A percentile compares a stretch with the other conserved stretches of the same genome.
Conservation (phyloP, 192 early-diverging fungal species). For the Lunasporangiospora selenospora region DNA sequence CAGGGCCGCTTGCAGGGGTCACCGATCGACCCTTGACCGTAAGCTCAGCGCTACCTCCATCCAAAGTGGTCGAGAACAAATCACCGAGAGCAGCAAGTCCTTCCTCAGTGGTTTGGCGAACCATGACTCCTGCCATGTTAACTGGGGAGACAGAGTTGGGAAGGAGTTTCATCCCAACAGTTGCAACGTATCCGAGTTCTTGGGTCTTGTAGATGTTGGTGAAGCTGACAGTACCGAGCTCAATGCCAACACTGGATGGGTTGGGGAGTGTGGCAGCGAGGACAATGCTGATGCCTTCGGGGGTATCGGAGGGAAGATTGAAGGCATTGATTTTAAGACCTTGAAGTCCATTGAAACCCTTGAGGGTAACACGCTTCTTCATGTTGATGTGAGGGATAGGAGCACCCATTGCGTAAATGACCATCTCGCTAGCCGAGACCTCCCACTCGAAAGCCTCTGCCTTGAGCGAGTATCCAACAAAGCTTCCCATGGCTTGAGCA, state of each 20-base stretch:
- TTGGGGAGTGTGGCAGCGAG: constrained; percentile 11
- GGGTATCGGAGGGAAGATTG: constrained; percentile 48
- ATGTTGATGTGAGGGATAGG: constrained; percentile 41
- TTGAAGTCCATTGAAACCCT: constrained; percentile 40
- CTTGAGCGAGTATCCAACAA: constrained; percentile 47
- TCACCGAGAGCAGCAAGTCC: too few species aligned
- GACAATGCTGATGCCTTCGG: constrained; percentile 4
- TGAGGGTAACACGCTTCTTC: constrained; percentile 50
- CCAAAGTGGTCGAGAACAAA: too few species aligned
- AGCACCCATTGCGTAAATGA: constrained; percentile 47
- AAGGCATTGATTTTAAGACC: constrained; percentile 24
- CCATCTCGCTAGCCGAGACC: constrained; percentile 28
- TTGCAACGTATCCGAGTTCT: too few species aligned
- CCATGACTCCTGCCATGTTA: too few species aligned
- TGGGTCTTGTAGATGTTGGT: constrained; percentile 13
- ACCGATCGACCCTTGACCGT: too few species aligned
- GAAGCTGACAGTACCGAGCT: constrained; percentile 52
- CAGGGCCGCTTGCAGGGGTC: constrained; percentile 34
- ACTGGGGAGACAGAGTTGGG: too few species aligned
- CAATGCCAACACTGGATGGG: constrained; percentile 47
- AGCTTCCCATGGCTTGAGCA: constrained; percentile 34
- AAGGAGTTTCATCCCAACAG: too few species aligned
- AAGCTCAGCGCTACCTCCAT: too few species aligned
- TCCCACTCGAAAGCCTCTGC: constrained; percentile 41
- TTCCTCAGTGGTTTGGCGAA: too few species aligned